A percentile compares a stretch with the other conserved stretches of the same genome.
phyloP scores from a whole-genome alignment of 176 grass and related monocot genomes.

The Triticum timopheevii region DNA sequence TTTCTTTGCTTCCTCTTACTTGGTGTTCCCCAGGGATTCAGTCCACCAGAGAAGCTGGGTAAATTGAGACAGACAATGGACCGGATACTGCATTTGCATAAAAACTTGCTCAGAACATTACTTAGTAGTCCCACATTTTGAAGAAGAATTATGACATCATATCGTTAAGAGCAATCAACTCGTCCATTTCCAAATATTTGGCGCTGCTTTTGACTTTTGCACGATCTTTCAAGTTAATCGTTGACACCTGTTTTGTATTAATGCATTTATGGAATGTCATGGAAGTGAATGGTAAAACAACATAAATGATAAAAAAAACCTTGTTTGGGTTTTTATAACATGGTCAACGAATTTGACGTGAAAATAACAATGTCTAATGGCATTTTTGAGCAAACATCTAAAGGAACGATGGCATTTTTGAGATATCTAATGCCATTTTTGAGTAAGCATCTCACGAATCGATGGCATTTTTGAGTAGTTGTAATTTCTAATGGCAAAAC shows the following conservation, averaged over 20 bases:
- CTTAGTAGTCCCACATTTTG: neutral
- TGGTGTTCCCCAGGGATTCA: constrained; percentile 97
- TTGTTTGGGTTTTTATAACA: no score
- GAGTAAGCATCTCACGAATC: no score
- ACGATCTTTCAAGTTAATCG: neutral
- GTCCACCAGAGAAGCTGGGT: constrained; percentile 96
- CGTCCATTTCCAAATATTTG: neutral
- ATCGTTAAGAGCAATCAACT: constrained; percentile 9
- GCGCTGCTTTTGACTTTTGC: neutral
- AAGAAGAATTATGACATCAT: constrained; percentile 9
- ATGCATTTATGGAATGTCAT: neutral
- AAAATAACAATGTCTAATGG: no score
- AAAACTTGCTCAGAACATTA: constrained; percentile 39
- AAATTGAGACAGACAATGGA: constrained; percentile 96
- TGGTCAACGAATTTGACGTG: no score
- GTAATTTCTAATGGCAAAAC: no score
- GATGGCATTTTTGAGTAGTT: no score
- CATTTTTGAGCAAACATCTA: no score
- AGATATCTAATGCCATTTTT: no score
- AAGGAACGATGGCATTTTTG: no score
- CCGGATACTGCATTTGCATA: constrained; percentile 74
- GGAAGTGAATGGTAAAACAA: neutral
- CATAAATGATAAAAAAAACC: no score
- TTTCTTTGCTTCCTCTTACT: constrained; percentile 83
- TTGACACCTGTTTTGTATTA: neutral